phyloP scores from a whole-genome alignment of 2,329 filamentous ascomycete species.

The Pestalotiopsis sp. region DNA sequence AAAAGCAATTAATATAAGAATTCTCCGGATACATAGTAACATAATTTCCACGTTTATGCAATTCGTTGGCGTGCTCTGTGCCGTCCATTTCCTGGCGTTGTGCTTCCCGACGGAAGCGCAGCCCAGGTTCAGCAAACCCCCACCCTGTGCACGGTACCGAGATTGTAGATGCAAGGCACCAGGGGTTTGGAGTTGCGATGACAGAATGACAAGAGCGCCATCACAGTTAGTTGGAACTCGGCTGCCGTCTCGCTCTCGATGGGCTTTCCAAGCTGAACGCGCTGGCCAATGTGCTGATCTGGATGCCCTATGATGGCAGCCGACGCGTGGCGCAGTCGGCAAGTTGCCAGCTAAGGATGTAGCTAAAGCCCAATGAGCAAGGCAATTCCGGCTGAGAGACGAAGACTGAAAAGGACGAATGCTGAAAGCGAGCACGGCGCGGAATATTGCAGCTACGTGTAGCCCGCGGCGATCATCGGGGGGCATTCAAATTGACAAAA shows the following conservation, averaged over 20 bases:
- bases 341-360: neutral
- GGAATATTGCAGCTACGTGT: neutral
- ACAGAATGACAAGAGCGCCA: neutral
- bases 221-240: neutral
- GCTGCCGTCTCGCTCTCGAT: neutral
- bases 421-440: neutral
- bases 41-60: conserved; percentile 11
- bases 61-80: neutral
- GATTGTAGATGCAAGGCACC: neutral
- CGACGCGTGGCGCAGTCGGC: neutral
- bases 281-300: neutral
- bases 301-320: neutral
- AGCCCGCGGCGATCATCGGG: neutral
- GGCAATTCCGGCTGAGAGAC: neutral
- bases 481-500: neutral
- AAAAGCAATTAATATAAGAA: neutral
- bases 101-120: conserved; percentile 1
- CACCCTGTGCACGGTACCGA: neutral
- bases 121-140: neutral
- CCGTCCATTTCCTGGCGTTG: neutral
- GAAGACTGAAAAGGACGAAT: neutral
- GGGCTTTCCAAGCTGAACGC: neutral
- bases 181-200: neutral
- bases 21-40: neutral
- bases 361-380: neutral